Evolutionary conservation across 164 flowering plant species (phyloP), one percentile per base, ranked within the genome.

Genomic region (Umbilicus rupestris): DNA sequence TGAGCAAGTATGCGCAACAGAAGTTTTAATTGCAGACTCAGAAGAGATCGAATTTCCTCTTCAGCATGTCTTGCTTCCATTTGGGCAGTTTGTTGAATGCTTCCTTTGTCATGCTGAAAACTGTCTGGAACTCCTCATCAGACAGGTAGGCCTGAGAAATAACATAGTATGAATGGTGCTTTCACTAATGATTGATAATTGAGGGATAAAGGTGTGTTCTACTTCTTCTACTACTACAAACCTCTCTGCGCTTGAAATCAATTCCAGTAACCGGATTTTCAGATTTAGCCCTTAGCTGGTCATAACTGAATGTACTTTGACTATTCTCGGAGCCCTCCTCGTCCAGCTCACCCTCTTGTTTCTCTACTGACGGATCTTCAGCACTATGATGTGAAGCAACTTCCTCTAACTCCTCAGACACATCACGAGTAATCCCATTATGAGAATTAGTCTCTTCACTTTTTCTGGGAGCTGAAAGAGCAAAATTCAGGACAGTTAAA

Each of bases 1-100:
- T n/a, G n/a, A n/a, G n/a, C n/a, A n/a, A n/a, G n/a, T n/a, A n/a
- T n/a, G n/a, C n/a, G n/a, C n/a, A n/a, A n/a, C n/a, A n/a, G n/a
- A n/a, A n/a, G n/a, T 55, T 14, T 55, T 12, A 55, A 11, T 28
- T n/a, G 17, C 60, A 20, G 29, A 55, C 60, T 75, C 81, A 94
- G 72, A 94, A 94, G 66, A 94, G 83, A 75, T 88, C 96, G 14
- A 81, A 76, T 76, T 89, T 94, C 86, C 62, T 89, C 80, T 94
- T 94, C 74, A 67, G 85, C 88, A 91, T 74, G 83, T 91, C 97
- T 74, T 89, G 97, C 87, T 94, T 94, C 99, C 99, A 94, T 68
- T 76, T 91, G 0, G 99, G 97, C 70, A 91, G 70, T 66, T 75
- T 78, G 63, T 85, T 80, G 74, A 94, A 94, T 66, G 85, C 88